These are phyloP conservation scores for Colletotrichum trifolii DNA, from an alignment of 2,329 filamentous ascomycete species.

Conservation along the genomic window DNA sequence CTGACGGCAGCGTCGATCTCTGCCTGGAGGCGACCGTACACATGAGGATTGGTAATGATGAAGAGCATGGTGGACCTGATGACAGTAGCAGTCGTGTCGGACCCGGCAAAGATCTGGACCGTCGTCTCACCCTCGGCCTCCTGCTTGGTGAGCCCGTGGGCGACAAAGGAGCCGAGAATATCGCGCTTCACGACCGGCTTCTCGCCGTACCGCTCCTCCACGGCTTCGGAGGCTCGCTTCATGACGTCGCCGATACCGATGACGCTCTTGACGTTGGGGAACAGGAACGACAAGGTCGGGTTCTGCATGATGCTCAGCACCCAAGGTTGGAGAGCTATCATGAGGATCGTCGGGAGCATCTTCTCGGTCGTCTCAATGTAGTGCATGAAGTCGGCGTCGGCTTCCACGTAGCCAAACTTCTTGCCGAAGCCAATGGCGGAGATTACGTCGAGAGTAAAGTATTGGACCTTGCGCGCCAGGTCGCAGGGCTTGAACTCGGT, in stretches of 20 bases:
- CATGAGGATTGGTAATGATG: conserved; percentile 59
- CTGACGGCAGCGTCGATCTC: conserved; percentile 53
- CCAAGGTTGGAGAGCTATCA: conserved; percentile 56
- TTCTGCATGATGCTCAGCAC: conserved; percentile 52
- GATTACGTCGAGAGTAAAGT: conserved; percentile 67
- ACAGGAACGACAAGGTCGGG: conserved; percentile 50
- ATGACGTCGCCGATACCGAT: conserved; percentile 48
- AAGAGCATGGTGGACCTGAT: conserved; percentile 64
- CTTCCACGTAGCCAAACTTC: conserved; percentile 57
- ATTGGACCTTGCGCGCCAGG: conserved; percentile 61
- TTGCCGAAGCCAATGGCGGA: conserved; percentile 61
- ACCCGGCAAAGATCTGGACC: conserved; percentile 59
- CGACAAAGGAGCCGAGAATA: conserved; percentile 51
- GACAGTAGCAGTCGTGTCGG: conserved; percentile 67
- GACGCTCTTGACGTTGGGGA: conserved; percentile 44
- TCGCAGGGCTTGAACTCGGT: conserved; percentile 55
- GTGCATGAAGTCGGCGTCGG: conserved; percentile 56
- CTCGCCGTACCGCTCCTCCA: conserved; percentile 43
- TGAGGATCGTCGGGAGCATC: conserved; percentile 54
- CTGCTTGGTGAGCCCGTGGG: conserved; percentile 47
- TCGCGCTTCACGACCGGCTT: conserved; percentile 44
- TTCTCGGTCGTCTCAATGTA: conserved; percentile 56
- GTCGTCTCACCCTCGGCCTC: conserved; percentile 54
- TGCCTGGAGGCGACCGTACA: conserved; percentile 55
- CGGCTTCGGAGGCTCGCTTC: conserved; percentile 43